Percentiles rank a stretch among this genome's conserved stretches.
These are phyloP conservation scores for Aspergillus ochraceoroseus DNA, from an alignment of 2,329 filamentous ascomycete genomes.

Conservation along the genomic window DNA sequence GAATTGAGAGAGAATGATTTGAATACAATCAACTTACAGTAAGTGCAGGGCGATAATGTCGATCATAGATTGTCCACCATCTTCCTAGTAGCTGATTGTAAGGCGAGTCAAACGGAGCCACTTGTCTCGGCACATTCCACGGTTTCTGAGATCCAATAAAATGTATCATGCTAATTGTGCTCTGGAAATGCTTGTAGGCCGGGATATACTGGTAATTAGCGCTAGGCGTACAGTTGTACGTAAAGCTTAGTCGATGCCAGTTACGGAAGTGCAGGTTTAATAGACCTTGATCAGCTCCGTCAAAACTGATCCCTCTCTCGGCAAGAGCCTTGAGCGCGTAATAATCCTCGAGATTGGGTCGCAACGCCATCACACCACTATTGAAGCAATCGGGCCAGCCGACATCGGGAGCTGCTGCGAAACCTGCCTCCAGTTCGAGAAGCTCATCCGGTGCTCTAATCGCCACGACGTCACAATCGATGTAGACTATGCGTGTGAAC, in stretches of 20 bases:
- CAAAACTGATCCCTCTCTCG: conserved; percentile 82
- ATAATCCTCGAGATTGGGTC: conserved; percentile 81
- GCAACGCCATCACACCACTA: conserved; percentile 90
- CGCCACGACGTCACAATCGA: conserved; percentile 91
- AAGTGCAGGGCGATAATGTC: conserved; percentile 61
- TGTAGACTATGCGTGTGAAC: conserved; percentile 87
- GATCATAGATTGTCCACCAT: conserved; percentile 95
- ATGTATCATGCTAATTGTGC: conserved; percentile 82
- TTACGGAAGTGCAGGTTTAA: conserved; percentile 89
- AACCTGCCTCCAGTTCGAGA: conserved; percentile 60
- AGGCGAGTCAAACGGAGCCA: conserved; percentile 34
- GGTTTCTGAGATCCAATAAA: conserved; percentile 92
- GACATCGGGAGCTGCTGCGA: conserved; percentile 81
- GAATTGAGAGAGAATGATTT: too few relatives aligned
- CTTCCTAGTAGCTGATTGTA: conserved; percentile 78
- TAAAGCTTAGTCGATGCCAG: conserved; percentile 86
- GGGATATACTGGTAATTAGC: conserved; percentile 97
- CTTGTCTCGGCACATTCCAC: conserved; percentile 61
- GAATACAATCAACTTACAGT: conserved; percentile 15
- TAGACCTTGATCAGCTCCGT: conserved; percentile 92
- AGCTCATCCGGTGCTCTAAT: conserved; percentile 89
- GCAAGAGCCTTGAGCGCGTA: conserved; percentile 80
- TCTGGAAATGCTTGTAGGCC: conserved; percentile 88
- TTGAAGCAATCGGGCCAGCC: conserved; percentile 99
- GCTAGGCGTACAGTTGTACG: conserved; percentile 95